phyloP scores from a whole-genome alignment of 768 basidiomycete species.

The Mycena albidolilacea region DNA sequence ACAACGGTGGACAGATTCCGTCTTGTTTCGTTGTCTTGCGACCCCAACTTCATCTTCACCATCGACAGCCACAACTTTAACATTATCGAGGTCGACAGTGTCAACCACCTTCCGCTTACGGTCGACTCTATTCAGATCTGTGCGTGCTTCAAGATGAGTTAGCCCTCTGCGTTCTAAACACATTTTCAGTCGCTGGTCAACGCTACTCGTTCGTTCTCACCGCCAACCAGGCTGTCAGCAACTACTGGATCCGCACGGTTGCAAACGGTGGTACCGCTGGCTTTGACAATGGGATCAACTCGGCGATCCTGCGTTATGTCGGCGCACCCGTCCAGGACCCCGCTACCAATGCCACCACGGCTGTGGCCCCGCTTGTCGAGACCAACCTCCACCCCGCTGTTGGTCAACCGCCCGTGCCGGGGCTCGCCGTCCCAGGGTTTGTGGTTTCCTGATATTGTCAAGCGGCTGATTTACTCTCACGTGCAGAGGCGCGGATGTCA shows the following conservation, averaged over 20 bases:
- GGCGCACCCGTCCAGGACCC: conserved; percentile 53
- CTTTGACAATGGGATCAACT: conserved; percentile 51
- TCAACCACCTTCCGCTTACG: conserved; percentile 45
- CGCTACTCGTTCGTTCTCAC: conserved; percentile 56
- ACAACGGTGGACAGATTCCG: conserved; percentile 26
- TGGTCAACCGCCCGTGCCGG: conserved; percentile 41
- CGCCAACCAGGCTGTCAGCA: conserved; percentile 57
- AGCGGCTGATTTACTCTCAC: no score
- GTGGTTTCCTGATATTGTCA: no score
- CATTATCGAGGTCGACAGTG: conserved; percentile 55
- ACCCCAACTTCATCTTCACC: conserved; percentile 33
- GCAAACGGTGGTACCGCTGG: conserved; percentile 41
- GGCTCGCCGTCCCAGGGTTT: conserved; percentile 38
- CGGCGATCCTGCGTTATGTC: conserved; percentile 56
- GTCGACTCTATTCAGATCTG: conserved; percentile 38
- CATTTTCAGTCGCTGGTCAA: conserved; percentile 45
- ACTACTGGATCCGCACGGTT: conserved; percentile 60
- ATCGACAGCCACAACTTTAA: conserved; percentile 47
- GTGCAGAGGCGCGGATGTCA: conserved; percentile 44
- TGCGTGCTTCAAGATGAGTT: background rate
- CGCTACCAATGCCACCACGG: conserved; percentile 25
- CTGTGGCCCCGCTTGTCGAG: conserved; percentile 48
- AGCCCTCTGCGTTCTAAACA: background rate
- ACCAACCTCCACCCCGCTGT: conserved; percentile 38
- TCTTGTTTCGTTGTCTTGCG: conserved; percentile 16